phyloP scores from a whole-genome alignment of 2,329 filamentous ascomycete species.

The Fusarium sp. region DNA sequence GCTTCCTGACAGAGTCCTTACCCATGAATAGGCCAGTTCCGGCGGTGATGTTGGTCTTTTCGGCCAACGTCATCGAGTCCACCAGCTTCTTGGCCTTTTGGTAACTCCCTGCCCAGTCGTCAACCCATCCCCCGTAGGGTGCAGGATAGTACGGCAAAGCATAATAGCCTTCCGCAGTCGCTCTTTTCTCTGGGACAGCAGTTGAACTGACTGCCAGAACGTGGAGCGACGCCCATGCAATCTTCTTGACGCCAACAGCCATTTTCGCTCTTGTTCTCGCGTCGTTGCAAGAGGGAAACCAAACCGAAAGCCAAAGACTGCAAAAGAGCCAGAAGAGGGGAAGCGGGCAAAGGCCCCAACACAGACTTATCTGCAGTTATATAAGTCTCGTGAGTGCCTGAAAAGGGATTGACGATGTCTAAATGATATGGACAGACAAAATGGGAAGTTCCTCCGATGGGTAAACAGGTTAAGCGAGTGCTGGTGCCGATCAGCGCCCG shows the following conservation, averaged over 20 bases:
- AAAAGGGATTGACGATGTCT: background rate
- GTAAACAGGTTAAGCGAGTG: conserved; percentile 20
- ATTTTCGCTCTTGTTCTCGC: too few relatives aligned
- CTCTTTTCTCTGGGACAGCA: conserved; percentile 5
- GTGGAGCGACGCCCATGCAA: conserved; percentile 5
- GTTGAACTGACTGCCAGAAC: conserved; percentile 11
- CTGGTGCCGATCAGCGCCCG: conserved; percentile 2
- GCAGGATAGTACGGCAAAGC: conserved; percentile 77
- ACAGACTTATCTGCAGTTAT: conserved; percentile 8
- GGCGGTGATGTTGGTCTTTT: conserved; percentile 84
- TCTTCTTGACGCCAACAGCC: conserved; percentile 15
- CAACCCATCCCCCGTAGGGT: conserved; percentile 79
- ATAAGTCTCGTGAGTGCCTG: background rate
- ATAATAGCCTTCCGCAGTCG: conserved; percentile 51
- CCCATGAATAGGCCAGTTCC: conserved; percentile 83
- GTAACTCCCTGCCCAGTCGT: conserved; percentile 80
- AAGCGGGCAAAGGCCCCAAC: background rate
- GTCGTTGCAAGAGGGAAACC: too few relatives aligned
- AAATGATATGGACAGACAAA: background rate
- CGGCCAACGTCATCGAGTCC: conserved; percentile 82
- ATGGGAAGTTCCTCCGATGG: conserved; percentile 10
- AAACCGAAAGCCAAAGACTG: too few relatives aligned
- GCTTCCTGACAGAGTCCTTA: conserved; percentile 30
- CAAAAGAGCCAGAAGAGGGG: background rate
- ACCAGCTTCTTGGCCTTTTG: conserved; percentile 78